phyloP scores from a whole-genome alignment of 345 rosid species.

The Cochlearia excelsa region DNA sequence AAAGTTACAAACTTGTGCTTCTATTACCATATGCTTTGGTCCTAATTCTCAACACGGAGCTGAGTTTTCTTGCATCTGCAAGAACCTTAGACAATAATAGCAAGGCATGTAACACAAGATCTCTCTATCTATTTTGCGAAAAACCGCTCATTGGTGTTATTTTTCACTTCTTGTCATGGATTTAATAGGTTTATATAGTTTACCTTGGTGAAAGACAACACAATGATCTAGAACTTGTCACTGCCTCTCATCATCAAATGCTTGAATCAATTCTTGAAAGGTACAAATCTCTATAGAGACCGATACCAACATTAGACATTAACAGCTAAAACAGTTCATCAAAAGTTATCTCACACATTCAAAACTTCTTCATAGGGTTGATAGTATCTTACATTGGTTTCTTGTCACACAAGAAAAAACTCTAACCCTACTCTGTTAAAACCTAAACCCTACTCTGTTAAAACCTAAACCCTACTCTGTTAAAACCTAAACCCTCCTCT shows the following conservation, averaged over 20 bases:
- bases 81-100: slow-evolving; percentile 5
- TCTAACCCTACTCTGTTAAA: too few species aligned
- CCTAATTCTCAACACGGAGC: slow-evolving; percentile 13
- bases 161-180: not conserved
- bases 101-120: slow-evolving; percentile 6
- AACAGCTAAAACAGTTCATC: too few species aligned
- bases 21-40: slow-evolving; percentile 12
- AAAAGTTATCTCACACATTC: too few species aligned
- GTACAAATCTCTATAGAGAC: slow-evolving; percentile 18
- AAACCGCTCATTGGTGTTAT: too few species aligned
- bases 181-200: slow-evolving; percentile 38
- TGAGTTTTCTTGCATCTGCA: slow-evolving; percentile 10
- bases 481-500: not conserved
- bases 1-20: slow-evolving; percentile 18
- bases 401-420: slow-evolving; percentile 16
- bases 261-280: slow-evolving; percentile 42
- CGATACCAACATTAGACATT: not conserved
- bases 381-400: not conserved
- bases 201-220: slow-evolving; percentile 46
- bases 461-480: not conserved
- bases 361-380: too few species aligned
- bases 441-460: too few species aligned
- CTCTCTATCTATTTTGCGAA: not conserved
- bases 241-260: slow-evolving; percentile 42
- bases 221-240: slow-evolving; percentile 40